A percentile compares a stretch with the other conserved stretches of the same genome.
Conservation (phyloP, 106 monocot genomes). For the Amphibolis antarctica region DNA sequence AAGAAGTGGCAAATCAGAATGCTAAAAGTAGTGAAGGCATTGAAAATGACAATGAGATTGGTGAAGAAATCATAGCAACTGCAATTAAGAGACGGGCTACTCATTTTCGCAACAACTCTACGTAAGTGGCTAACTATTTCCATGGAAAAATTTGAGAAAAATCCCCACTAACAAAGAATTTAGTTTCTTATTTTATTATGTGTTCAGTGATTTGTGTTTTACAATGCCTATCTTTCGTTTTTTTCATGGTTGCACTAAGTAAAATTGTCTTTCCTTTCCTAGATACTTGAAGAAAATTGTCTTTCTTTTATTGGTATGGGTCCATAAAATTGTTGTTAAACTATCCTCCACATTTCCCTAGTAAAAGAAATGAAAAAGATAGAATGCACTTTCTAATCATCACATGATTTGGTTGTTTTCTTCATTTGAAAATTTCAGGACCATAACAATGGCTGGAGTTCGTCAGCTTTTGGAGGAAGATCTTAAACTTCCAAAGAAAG, state of each 20-base stretch:
- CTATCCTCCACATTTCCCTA: no score
- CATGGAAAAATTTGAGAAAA: no score
- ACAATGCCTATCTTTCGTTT: neutral
- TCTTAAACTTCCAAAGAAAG: slow-evolving; percentile 54
- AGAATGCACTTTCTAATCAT: neutral
- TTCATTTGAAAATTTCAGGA: slow-evolving; percentile 27
- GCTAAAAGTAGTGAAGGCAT: slow-evolving; percentile 9
- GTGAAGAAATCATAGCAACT: slow-evolving; percentile 57
- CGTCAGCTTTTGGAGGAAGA: slow-evolving; percentile 77
- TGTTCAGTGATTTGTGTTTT: neutral
- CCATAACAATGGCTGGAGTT: slow-evolving; percentile 52
- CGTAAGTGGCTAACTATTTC: slow-evolving; percentile 29
- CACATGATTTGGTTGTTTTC: slow-evolving; percentile 1
- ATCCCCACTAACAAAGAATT: neutral
- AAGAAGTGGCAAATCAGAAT: slow-evolving; percentile 9
- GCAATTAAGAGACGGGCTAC: slow-evolving; percentile 54
- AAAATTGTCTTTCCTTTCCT: no score
- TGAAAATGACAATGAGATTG: slow-evolving; percentile 15
- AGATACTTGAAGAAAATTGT: no score
- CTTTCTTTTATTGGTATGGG: no score
- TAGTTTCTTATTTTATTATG: neutral
- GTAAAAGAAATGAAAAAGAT: no score
- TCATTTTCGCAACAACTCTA: slow-evolving; percentile 50
- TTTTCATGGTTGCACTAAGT: neutral
- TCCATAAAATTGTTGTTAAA: no score